Evolutionary conservation across 495 filamentous ascomycete species (phyloP).

Genomic region (Evansstolkia leycettana): DNA sequence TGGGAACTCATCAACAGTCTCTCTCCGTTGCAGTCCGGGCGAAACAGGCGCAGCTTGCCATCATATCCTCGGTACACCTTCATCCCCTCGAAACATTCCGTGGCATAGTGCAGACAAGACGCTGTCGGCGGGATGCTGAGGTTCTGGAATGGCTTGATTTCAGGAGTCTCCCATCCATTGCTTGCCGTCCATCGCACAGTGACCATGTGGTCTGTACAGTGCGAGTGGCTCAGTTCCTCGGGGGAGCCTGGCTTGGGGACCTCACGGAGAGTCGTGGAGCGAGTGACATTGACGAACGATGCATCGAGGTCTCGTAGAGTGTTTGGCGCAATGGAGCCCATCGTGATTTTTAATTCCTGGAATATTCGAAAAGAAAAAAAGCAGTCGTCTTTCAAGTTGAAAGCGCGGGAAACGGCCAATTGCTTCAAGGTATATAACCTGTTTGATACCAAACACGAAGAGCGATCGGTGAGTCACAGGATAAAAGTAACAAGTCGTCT

Average conservation of each 20-base stretch:
- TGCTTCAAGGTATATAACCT: neutral
- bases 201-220: conserved; percentile 89
- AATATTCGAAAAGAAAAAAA: too few species aligned
- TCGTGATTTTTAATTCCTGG: too few species aligned
- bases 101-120: conserved; percentile 81
- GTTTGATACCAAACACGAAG: too few species aligned
- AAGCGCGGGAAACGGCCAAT: too few species aligned
- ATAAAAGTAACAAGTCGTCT: too few species aligned
- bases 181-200: conserved; percentile 55
- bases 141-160: conserved; percentile 69
- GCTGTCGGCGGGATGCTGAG: conserved; percentile 74
- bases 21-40: conserved; percentile 62
- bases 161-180: conserved; percentile 65
- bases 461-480: too few species aligned
- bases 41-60: conserved; percentile 74
- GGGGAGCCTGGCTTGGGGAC: conserved; percentile 51
- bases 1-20: conserved; percentile 60
- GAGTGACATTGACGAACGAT: conserved; percentile 57
- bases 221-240: conserved; percentile 35
- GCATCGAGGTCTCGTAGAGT: conserved; percentile 47
- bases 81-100: conserved; percentile 85
- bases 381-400: too few species aligned
- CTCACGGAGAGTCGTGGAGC: conserved; percentile 50
- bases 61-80: conserved; percentile 79
- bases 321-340: conserved; percentile 24